Percentiles rank a stretch among this genome's conserved stretches.
Conservation (phyloP, 768 basidiomycete genomes). For the Hypsizygus marmoreus region DNA sequence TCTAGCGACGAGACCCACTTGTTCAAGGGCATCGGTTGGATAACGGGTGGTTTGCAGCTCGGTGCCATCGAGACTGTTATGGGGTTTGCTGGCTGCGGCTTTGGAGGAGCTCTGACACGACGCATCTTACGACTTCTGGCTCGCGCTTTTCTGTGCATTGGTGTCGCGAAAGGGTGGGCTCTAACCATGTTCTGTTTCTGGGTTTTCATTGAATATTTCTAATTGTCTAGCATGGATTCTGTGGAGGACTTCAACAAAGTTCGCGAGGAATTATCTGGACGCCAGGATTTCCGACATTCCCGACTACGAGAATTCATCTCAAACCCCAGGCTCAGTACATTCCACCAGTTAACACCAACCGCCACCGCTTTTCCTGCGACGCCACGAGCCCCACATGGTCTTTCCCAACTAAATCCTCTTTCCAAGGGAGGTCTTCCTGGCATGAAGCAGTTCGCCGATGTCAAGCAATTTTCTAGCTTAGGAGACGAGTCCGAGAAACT, state of each 20-base stretch:
- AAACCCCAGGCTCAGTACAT: slow-evolving; percentile 55
- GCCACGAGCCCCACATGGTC: slow-evolving; percentile 25
- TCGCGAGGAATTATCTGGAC: slow-evolving; percentile 34
- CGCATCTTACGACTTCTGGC: slow-evolving; percentile 58
- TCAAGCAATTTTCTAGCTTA: slow-evolving; percentile 13
- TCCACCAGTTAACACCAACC: slow-evolving; percentile 53
- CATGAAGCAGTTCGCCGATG: slow-evolving; percentile 23
- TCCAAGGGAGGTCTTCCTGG: slow-evolving; percentile 3
- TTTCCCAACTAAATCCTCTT: slow-evolving; percentile 12
- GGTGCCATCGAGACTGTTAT: slow-evolving; percentile 65
- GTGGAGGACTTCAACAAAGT: slow-evolving; percentile 56
- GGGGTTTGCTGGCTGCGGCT: slow-evolving; percentile 60
- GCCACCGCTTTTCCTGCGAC: slow-evolving; percentile 40
- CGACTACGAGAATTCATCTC: slow-evolving; percentile 50
- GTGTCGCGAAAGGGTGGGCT: slow-evolving; percentile 67
- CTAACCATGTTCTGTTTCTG: not conserved
- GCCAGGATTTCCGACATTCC: slow-evolving; percentile 27
- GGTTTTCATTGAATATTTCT: too few relatives aligned
- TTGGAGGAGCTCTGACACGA: slow-evolving; percentile 54
- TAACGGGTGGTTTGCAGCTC: slow-evolving; percentile 59
- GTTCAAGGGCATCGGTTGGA: slow-evolving; percentile 67
- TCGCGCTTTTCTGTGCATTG: slow-evolving; percentile 58
- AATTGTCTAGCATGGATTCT: slow-evolving; percentile 58
- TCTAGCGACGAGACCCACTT: slow-evolving; percentile 47
- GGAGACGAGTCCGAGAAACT: slow-evolving; percentile 1